Evolutionary conservation across 106 monocot species (phyloP), one percentile per base, ranked within the genome.

Genomic region (Xerophyta viscosa): DNA sequence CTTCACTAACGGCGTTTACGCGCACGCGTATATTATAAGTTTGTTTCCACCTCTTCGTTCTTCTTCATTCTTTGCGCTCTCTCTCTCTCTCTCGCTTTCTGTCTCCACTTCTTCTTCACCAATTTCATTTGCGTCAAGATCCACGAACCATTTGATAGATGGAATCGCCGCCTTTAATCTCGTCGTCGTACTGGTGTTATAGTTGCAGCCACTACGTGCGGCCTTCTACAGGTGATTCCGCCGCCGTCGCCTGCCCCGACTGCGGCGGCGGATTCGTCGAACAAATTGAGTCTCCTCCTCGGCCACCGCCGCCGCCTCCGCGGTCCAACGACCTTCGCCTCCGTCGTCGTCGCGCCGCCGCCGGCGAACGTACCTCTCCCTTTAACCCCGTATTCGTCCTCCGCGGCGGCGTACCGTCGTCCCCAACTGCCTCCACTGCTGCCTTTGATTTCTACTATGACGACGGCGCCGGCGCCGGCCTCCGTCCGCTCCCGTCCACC

Each of bases 301-400:
- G 25, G 3, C 62, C 41, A 14, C 61, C 21, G 26, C 41, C 18
- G 19, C 56, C 26, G 24, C 42, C 46, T 26, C 52, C 41, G 27
- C 29, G 0, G 24, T 24, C 25, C 21, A 24, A 53, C 15, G 24
- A 21, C 23, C 24, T 8, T 4, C 61, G 36, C 41, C 54, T 29
- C 56, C 66, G 41, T 23, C 60, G 27, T 15, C 59, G 24, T 12
- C 45, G 48, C 62, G 24, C 21, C 51, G 47, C 48, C 0, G 23
- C 47, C 48, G 24, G 57, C 48, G 67, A 79, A 19, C 74, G 71
- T 11, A 3, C 39, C 15, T 76, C 72, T 27, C 66, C 76, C 15
- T 86, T 86, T 72, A 86, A 80, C 66, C 85, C 85, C 14, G 80
- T 86, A 52, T 76, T 86, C 64, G 80, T 80, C 27, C 71, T 86